Evolutionary conservation across 306 rosid species (phyloP), one percentile per base, ranked within the genome.

Genomic region (Quercus alba): DNA sequence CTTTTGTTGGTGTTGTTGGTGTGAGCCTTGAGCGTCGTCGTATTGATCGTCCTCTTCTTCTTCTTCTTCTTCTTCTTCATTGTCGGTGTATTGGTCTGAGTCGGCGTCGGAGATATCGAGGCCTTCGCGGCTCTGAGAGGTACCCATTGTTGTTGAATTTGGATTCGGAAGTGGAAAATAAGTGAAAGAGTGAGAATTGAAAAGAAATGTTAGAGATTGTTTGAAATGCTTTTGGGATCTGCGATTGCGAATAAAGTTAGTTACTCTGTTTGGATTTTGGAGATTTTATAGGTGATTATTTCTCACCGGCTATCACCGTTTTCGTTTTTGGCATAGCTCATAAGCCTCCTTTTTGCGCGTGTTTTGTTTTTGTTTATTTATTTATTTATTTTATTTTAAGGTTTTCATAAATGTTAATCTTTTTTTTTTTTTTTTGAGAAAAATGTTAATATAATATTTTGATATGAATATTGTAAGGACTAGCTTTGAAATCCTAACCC

Each of bases 41-140:
- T 83, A 85, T 33, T 80, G 74, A 2, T 87, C 83, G 4, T 81
- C 82, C 3, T 83, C 85, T 1, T 81, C 69, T 0, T 75, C 78
- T 0, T 87, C 81, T 0, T 74, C 80, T 5, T 84, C 89, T 0
- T 85, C 90, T 12, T 87, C 89, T 0, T 85, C 90, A 9, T 87
- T 85, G 5, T 88, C 90, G 26, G 87, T 61, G 81, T 81, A 82
- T 3, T 85, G 86, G 57, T 88, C 91, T 6, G 89, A 88, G 69
- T 94, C 91, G 13, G 87, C 75, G 46, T 85, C 94, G 0, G 91
- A 56, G 56, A 89, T 56, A 56, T 90, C 84, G 44, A 79, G 86
- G 72, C 85, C 93, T 44, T 94, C 99, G n/a, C 97, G 91, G 89
- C 97, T 93, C 86, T 94, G 91, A 35, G 92, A 67, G 11, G 92